Conservation (phyloP, 75 land plant genomes). For the Pseudotsuga menziesii region DNA sequence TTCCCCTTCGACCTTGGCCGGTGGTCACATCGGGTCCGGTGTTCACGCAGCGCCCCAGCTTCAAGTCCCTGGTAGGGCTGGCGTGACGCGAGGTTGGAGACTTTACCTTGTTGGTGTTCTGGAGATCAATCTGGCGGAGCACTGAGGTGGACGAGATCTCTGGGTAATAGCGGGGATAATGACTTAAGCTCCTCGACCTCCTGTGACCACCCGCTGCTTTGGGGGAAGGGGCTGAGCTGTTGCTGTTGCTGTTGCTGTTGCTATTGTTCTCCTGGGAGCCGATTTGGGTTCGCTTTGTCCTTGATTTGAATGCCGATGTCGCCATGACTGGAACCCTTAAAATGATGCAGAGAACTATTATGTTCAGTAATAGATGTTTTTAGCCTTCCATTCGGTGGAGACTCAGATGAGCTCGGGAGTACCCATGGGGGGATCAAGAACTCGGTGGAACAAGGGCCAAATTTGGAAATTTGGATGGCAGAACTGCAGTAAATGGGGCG, state of each 20-base stretch:
- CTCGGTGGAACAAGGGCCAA: too few relatives aligned
- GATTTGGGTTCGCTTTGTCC: slow-evolving; percentile 10
- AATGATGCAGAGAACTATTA: not conserved
- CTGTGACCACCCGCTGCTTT: not conserved
- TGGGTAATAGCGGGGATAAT: slow-evolving; percentile 16
- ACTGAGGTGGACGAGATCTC: slow-evolving; percentile 9
- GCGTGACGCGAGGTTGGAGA: not conserved
- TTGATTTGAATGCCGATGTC: slow-evolving; percentile 20
- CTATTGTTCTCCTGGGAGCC: not conserved
- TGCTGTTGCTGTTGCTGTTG: not conserved
- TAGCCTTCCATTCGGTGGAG: not conserved
- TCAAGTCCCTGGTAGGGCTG: not conserved
- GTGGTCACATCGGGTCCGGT: slow-evolving; percentile 41
- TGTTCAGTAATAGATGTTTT: not conserved
- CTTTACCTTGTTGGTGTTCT: not conserved
- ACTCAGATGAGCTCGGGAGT: not conserved
- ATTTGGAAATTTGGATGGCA: too few relatives aligned
- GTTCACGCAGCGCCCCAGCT: slow-evolving; percentile 34
- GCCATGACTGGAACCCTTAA: slow-evolving; percentile 13
- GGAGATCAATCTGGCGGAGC: slow-evolving; percentile 8
- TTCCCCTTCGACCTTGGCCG: slow-evolving; percentile 15
- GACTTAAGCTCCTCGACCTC: slow-evolving; percentile 29
- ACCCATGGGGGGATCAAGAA: too few relatives aligned
- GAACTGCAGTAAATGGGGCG: too few relatives aligned
- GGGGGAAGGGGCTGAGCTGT: not conserved